Conservation (phyloP, 2,329 filamentous ascomycete genomes). For the Monosporascus sp. region DNA sequence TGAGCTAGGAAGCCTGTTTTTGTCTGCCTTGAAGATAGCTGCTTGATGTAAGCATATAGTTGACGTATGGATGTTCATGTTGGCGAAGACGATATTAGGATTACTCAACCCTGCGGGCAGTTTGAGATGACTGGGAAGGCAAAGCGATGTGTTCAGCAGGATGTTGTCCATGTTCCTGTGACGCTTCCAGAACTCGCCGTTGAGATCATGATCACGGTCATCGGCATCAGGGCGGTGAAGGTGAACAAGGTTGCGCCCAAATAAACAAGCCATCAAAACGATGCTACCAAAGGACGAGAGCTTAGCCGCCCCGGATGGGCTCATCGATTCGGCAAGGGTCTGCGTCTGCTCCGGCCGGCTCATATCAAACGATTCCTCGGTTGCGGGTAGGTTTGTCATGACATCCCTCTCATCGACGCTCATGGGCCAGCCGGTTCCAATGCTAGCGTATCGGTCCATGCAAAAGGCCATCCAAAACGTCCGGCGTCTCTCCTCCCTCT, state of each 20-base stretch:
- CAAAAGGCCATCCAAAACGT: conserved; percentile 96
- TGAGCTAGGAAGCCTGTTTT: conserved; percentile 70
- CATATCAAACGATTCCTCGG: conserved; percentile 79
- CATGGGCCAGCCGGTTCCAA: conserved; percentile 97
- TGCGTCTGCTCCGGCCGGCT: conserved; percentile 69
- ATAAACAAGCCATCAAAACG: conserved; percentile 79
- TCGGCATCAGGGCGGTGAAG: conserved; percentile 80
- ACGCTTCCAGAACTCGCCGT: conserved; percentile 93
- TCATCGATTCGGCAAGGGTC: conserved; percentile 65
- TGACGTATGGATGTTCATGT: conserved; percentile 96
- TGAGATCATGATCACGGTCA: conserved; percentile 80
- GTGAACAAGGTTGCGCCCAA: conserved; percentile 87
- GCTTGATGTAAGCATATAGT: conserved; percentile 98
- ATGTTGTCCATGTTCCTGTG: conserved; percentile 88
- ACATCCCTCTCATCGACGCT: conserved; percentile 88
- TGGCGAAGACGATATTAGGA: conserved; percentile 85
- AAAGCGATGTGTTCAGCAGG: conserved; percentile 78
- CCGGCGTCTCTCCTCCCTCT: conserved; percentile 81
- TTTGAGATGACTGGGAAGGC: conserved; percentile 74
- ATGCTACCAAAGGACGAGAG: conserved; percentile 77
- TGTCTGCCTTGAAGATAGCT: conserved; percentile 95
- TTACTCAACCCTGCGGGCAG: conserved; percentile 71
- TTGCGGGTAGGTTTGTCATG: conserved; percentile 75
- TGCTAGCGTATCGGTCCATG: conserved; percentile 86
- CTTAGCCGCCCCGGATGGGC: conserved; percentile 64